Evolutionary conservation across 768 basidiomycete species (phyloP), one percentile per base, ranked within the genome.

Genomic region (Boletus fagicola): DNA sequence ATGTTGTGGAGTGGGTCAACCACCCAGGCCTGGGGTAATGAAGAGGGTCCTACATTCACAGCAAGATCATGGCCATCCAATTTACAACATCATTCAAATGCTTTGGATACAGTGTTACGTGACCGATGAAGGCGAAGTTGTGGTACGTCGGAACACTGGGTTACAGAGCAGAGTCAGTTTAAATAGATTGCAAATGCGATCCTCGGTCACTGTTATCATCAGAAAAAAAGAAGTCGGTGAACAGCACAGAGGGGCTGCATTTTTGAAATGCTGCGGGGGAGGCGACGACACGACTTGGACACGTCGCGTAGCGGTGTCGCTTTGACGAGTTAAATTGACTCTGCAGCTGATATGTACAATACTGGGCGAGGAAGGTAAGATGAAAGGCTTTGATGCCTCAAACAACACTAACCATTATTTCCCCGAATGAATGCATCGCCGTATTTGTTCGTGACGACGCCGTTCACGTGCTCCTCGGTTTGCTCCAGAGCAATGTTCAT

Each of bases 401-500:
- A 28, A 33, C 5, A 15, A 18, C 7, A 66, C 78, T 46, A 61
- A 91, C 94, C 93, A 72, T 95, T 96, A 72, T 95, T 95, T 35
- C 94, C 94, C 46, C 93, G 78, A 59, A 99, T 91, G 74, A 98
- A 99, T 26, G 94, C 89, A 73, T 99, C 95, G 2, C 96, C 94
- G 65, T 96, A 98, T 58, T 80, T 82, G 68, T 95, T 96, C 35
- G 91, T 95, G 48, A 90, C 81, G n/a, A 74, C 65, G 4, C 94
- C 94, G 60, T 90, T 87, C 11, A 95, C 92, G 72, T 94, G 86
- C 74, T 99, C 97, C 74, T 97, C 94, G 4, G 95, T 97, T 72
- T 97, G 92, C 74, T 99, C 97, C 36, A 98, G 76, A 15, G 94
- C 97, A 49, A 98, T 96, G 75, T 98, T 98, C 97, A 99, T 98